Percentiles rank a stretch among this genome's conserved stretches.
Conservation (phyloP, 257 asterid genomes). For the Solanum rostratum region DNA sequence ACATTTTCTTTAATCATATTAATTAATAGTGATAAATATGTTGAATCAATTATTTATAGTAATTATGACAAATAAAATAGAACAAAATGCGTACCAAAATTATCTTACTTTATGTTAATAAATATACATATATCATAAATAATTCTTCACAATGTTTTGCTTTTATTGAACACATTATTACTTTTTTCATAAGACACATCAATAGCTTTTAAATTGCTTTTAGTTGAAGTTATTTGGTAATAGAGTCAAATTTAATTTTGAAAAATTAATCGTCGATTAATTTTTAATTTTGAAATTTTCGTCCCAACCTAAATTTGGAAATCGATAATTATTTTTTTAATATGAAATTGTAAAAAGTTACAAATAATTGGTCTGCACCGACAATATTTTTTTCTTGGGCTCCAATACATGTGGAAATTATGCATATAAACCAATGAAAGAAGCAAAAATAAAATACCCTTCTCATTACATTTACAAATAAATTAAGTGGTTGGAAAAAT, state of each 20-base stretch:
- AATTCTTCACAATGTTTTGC: neutral
- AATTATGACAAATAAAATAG: neutral
- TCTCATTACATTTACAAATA: neutral
- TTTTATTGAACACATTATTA: neutral
- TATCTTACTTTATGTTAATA: neutral
- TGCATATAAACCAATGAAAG: neutral
- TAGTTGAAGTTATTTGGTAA: neutral
- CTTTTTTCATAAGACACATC: neutral
- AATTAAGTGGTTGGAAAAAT: neutral
- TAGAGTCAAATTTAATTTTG: neutral
- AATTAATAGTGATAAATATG: neutral
- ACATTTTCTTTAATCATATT: neutral
- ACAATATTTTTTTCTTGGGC: neutral
- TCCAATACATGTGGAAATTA: neutral
- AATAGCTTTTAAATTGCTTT: neutral
- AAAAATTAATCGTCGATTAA: neutral
- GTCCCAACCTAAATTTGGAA: too few species aligned
- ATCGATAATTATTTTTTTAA: too few species aligned
- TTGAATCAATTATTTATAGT: neutral
- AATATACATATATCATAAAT: neutral
- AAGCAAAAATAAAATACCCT: neutral
- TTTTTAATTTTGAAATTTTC: neutral
- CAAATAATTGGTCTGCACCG: neutral
- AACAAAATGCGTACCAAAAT: neutral
- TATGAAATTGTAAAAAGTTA: neutral